Evolutionary conservation across 2,329 filamentous ascomycete genomes (phyloP), one percentile per base, ranked within the genome.

Genomic region (Alternaria longipes): DNA sequence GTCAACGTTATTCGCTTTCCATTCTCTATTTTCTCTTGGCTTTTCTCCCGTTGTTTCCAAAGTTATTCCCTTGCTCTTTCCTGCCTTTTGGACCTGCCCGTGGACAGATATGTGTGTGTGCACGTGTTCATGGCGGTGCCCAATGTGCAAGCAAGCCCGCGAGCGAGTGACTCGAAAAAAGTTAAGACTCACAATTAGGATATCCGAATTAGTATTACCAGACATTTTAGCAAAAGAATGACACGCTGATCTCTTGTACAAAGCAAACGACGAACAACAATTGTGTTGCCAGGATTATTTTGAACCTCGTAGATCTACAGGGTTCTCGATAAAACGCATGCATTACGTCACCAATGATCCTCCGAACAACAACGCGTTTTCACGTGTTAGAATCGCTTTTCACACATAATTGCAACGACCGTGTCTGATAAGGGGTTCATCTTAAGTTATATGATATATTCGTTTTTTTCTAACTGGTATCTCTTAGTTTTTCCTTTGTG

Each of bases 101-200:
- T 14, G 14, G 12, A 34, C 12, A 5, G 6, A 16, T 14, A 16
- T 16, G 12, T 16, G 11, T 16, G 11, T 16, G 11, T 16, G 11
- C 32, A 34, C 14, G 14, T 34, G 32, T 14, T 34, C 11, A 34
- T 34, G 5, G 14, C 14, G 11, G 14, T 34, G 12, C 6, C 5
- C 12, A 16, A 34, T 34, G 32, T 34, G 32, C 32, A 12, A 34
- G 32, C 32, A 16, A 34, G 12, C 32, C 32, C 32, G 14, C 32
- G 5, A 34, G 32, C 12, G 32, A 14, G 4, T 34, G 14, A 34
- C 14, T 16, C 5, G 14, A 34, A 26, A 26, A n/a, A 44, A 16
- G 11, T 0, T 3, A 4, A 42, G 5, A 81, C 84, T 76, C 77
- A 87, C 86, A 59, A 87, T 74, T 76, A 86, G 83, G 56, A 88